These are phyloP conservation scores for Trichoderma pleuroti DNA, from an alignment of 2,329 filamentous ascomycete species.

Conservation along the genomic window DNA sequence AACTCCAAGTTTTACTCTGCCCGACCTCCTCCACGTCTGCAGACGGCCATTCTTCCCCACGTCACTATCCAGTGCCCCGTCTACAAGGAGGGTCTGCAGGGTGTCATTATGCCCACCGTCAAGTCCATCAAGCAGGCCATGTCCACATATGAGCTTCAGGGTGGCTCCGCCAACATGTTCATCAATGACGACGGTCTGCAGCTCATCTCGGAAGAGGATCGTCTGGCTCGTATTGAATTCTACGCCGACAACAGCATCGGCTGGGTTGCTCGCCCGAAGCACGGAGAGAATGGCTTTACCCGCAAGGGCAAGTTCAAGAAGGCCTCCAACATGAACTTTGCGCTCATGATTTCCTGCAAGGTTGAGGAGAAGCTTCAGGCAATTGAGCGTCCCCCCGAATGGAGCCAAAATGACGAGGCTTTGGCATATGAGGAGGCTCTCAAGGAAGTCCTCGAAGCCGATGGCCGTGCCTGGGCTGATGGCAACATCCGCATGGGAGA, in stretches of 20 bases:
- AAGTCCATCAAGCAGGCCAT: conserved; percentile 75
- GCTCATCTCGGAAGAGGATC: conserved; percentile 59
- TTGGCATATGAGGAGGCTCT: conserved; percentile 63
- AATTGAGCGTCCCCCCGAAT: conserved; percentile 55
- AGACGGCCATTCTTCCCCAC: conserved; percentile 58
- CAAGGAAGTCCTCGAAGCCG: conserved; percentile 61
- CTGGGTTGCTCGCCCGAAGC: conserved; percentile 63
- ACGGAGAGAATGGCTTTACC: conserved; percentile 60
- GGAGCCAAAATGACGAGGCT: conserved; percentile 67
- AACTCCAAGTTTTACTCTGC: conserved; percentile 85
- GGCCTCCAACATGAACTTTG: conserved; percentile 72
- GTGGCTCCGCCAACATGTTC: conserved; percentile 74
- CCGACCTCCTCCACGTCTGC: conserved; percentile 60
- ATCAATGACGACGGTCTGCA: conserved; percentile 74
- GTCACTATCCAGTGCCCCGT: conserved; percentile 83
- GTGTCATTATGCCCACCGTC: conserved; percentile 73
- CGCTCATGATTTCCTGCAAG: conserved; percentile 62
- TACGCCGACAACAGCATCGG: conserved; percentile 67
- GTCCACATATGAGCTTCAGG: conserved; percentile 72
- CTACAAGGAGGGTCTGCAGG: conserved; percentile 76
- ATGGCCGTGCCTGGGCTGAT: conserved; percentile 73
- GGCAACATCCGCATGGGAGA: conserved; percentile 84
- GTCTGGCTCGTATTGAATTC: conserved; percentile 62
- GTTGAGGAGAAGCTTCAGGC: conserved; percentile 65
- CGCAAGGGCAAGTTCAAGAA: conserved; percentile 67